Percentiles rank a stretch among this genome's conserved stretches.
phyloP scores from a whole-genome alignment of 805 yeast species.

The Saccharomyces kudriavzevii region DNA sequence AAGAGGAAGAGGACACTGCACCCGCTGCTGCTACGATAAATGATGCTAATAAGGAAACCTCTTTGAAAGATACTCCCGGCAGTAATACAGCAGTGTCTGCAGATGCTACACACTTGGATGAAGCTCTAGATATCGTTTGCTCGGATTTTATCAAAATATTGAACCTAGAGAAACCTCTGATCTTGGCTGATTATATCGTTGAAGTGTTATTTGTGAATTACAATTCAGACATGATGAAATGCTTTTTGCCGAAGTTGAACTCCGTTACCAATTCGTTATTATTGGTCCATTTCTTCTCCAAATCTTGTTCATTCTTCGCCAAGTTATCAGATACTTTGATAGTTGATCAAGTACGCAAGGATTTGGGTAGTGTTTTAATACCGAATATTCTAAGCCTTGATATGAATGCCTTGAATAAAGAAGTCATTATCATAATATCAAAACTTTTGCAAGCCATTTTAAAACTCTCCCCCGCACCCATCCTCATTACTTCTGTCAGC shows the following conservation, averaged over 20 bases:
- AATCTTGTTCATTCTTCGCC: constrained; percentile 19
- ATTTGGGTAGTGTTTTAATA: constrained; percentile 18
- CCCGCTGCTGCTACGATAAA: not conserved
- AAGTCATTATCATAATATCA: constrained; percentile 19
- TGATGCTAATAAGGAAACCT: constrained; percentile 4
- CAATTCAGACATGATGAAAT: constrained; percentile 19
- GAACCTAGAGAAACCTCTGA: constrained; percentile 10
- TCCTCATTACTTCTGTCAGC: constrained; percentile 10
- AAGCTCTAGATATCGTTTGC: constrained; percentile 2
- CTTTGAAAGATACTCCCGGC: not conserved
- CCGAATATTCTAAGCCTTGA: constrained; percentile 18
- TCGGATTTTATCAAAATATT: constrained; percentile 19
- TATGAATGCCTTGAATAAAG: constrained; percentile 8
- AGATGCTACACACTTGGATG: not conserved
- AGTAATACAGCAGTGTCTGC: constrained; percentile 3
- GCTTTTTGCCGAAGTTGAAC: constrained; percentile 19
- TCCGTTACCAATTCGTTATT: constrained; percentile 10
- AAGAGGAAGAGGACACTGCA: constrained; percentile 8
- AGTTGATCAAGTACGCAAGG: constrained; percentile 22
- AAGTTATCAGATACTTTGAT: constrained; percentile 25
- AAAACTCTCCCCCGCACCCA: constrained; percentile 9
- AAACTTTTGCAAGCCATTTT: constrained; percentile 21
- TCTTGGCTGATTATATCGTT: constrained; percentile 24
- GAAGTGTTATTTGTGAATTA: constrained; percentile 27
- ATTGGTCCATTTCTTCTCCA: constrained; percentile 24